Evolutionary conservation across 176 grass and related monocot species (phyloP), one percentile per base, ranked within the genome.

Genomic region (Rhipidocladum racemiflorum): DNA sequence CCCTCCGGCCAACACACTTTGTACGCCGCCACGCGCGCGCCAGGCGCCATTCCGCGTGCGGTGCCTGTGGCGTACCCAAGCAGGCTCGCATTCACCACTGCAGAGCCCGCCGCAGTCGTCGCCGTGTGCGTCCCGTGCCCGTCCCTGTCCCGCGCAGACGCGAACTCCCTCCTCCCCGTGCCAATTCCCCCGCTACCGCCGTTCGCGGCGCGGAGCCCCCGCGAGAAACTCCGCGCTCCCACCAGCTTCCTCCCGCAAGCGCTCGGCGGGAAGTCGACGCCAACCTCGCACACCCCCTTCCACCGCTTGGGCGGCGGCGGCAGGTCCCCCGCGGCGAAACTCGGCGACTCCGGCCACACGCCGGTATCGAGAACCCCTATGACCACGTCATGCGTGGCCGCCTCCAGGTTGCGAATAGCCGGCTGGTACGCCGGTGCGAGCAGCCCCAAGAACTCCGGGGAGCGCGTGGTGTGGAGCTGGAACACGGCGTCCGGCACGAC

Each of bases 41-140:
- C 96, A 35, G 76, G 84, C 0, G 87, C 92, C 96, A 99, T 99
- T 23, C 96, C 96, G 7, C 92, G 91, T 71, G 96, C 96, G 9
- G 90, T 95, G 12, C 96, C 96, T 16, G 91, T 21, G 18, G 96
- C 96, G 67, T 99, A 99, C 20, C 92, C 96, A 39, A 99, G 86
- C 17, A 99, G 45, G 87, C 96, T 99, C 43, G 96, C 96, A 54
- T 99, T 99, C 18, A 80, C 62, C 82, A 99, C 96, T 0, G 73
- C 50, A 7, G 81, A 81, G 30, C 96, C 96, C 0, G 89, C 96
- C 10, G 87, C 92, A 4, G 96, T 99, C 7, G 87, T 90, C 39
- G 96, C 89, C 11, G 96, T 99, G 87, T 99, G 96, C 21, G 92
- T 99, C 55, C 96, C 96, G 20, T 99, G 96, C 6, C 96, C 96